Percentiles rank a stretch among this genome's conserved stretches.
Conservation (phyloP, 116 monocot species). For the Phalaenopsis hybrid region DNA sequence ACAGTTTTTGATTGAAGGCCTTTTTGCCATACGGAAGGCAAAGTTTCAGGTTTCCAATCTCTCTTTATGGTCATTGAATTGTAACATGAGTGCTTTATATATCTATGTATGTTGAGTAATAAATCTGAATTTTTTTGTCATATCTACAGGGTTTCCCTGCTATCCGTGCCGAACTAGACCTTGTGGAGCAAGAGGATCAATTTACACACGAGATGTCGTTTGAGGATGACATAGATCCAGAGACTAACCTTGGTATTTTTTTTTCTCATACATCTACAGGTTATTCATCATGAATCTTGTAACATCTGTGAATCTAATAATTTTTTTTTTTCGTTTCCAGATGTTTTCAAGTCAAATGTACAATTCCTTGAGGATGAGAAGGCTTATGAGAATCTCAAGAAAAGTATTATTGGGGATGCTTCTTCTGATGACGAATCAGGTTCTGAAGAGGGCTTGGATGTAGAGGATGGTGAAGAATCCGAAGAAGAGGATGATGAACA, state of each 20-base stretch:
- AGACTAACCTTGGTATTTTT: slow-evolving; percentile 64
- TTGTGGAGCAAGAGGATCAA: slow-evolving; percentile 94
- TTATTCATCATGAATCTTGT: not conserved
- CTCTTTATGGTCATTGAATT: not conserved
- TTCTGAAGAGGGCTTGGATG: slow-evolving; percentile 59
- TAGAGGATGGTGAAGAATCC: slow-evolving; percentile 58
- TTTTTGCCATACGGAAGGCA: slow-evolving; percentile 89
- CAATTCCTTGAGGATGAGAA: slow-evolving; percentile 87
- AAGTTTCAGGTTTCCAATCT: slow-evolving; percentile 66
- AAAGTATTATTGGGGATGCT: slow-evolving; percentile 70
- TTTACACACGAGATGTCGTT: slow-evolving; percentile 89
- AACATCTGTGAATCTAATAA: not conserved
- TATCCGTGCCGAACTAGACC: slow-evolving; percentile 77
- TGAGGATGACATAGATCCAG: slow-evolving; percentile 89
- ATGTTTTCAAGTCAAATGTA: slow-evolving; percentile 75
- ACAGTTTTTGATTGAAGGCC: slow-evolving; percentile 90
- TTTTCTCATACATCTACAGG: not conserved
- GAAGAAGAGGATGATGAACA: slow-evolving; percentile 73
- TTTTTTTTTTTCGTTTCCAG: slow-evolving; percentile 26
- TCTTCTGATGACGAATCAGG: slow-evolving; percentile 76
- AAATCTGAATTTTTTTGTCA: slow-evolving; percentile 4
- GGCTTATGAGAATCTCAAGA: slow-evolving; percentile 83
- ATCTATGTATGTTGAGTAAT: not conserved
- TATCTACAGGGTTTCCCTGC: slow-evolving; percentile 78
- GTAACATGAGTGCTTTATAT: not conserved